Evolutionary conservation across 257 asterid species (phyloP).

Genomic region (Primulina huaijiensis): DNA sequence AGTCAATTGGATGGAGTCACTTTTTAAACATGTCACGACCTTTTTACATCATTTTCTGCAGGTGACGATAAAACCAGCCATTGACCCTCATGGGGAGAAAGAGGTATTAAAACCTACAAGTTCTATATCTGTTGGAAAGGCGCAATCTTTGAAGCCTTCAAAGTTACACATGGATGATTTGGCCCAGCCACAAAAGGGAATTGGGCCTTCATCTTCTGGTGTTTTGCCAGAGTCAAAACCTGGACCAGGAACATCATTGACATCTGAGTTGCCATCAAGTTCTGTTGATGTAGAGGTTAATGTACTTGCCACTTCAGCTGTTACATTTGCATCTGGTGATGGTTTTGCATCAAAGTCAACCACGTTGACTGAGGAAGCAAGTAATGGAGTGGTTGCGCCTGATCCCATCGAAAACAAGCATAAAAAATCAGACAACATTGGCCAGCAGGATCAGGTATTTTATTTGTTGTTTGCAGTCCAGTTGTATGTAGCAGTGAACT

Average conservation of each 20-base stretch:
- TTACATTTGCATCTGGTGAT: constrained; percentile 30
- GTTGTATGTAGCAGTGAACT: neutral
- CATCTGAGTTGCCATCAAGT: constrained; percentile 29
- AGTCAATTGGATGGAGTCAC: constrained; percentile 9
- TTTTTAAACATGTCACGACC: constrained; percentile 4
- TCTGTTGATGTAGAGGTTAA: constrained; percentile 32
- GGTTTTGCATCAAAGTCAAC: constrained; percentile 29
- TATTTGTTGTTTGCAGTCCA: constrained; percentile 24
- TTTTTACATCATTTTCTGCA: constrained; percentile 25
- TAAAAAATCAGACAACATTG: constrained; percentile 27
- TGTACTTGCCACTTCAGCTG: constrained; percentile 21
- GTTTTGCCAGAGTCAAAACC: constrained; percentile 40
- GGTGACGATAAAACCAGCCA: constrained; percentile 75
- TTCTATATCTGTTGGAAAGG: constrained; percentile 43
- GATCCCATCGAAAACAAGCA: constrained; percentile 36
- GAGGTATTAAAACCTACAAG: constrained; percentile 36
- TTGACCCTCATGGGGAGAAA: constrained; percentile 48
- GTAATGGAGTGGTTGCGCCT: constrained; percentile 27
- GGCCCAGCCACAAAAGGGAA: constrained; percentile 37
- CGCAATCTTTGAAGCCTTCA: constrained; percentile 38
- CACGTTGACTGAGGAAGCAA: constrained; percentile 29
- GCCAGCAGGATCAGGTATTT: constrained; percentile 51
- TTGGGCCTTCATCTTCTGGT: constrained; percentile 36
- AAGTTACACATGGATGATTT: constrained; percentile 35
- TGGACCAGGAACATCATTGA: constrained; percentile 36